Conservation (phyloP, 148 eudicot genomes). For the Persicaria maculosa region DNA sequence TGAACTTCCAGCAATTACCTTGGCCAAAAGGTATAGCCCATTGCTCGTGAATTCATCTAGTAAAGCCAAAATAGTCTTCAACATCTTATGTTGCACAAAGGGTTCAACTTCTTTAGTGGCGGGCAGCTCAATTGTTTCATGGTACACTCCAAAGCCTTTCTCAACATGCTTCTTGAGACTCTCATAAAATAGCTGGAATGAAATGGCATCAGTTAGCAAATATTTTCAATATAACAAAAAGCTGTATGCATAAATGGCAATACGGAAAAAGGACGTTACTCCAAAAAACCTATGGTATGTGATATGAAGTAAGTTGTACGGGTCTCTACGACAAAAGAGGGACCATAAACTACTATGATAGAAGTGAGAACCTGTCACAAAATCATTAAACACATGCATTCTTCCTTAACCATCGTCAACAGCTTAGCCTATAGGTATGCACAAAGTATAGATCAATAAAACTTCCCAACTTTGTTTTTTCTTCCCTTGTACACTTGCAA, state of each 20-base stretch:
- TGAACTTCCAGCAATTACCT: constrained; percentile 41
- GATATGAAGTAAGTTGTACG: neutral
- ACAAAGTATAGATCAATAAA: neutral
- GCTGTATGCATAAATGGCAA: neutral
- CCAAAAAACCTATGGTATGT: neutral
- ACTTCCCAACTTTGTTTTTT: neutral
- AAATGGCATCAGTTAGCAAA: neutral
- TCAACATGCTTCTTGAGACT: constrained; percentile 38
- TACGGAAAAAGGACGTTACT: neutral
- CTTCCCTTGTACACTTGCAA: no score
- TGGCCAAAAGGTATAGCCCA: constrained; percentile 47
- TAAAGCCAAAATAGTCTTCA: constrained; percentile 26
- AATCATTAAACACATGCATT: neutral
- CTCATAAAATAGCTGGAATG: constrained; percentile 51
- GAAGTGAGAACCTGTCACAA: neutral
- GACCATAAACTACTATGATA: neutral
- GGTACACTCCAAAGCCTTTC: constrained; percentile 35
- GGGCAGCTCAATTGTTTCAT: constrained; percentile 14
- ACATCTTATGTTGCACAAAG: constrained; percentile 15
- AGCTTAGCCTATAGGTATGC: neutral
- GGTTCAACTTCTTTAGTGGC: constrained; percentile 9
- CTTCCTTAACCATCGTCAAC: neutral
- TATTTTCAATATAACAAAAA: neutral
- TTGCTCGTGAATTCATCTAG: constrained; percentile 58
- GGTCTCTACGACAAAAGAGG: neutral